A percentile compares a stretch with the other conserved stretches of the same genome.
Conservation (phyloP, 2,329 filamentous ascomycete species). For the Corynespora cassiicola region DNA sequence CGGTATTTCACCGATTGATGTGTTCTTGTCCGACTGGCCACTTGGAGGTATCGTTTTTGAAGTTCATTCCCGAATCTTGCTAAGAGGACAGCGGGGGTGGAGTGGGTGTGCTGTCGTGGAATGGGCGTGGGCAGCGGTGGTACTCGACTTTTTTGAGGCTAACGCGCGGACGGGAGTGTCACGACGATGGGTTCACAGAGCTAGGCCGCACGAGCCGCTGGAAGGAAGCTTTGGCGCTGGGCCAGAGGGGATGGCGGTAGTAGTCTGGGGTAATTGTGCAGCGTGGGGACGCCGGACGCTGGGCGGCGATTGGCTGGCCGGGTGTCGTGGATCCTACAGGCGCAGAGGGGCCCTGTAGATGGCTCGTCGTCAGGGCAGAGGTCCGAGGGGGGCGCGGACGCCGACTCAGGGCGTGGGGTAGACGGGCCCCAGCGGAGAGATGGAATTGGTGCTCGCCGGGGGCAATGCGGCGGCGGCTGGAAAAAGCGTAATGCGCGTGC, state of each 20-base stretch:
- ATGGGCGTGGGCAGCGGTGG: constrained; percentile 16
- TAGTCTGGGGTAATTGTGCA: constrained; percentile 38
- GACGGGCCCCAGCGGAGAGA: constrained; percentile 16
- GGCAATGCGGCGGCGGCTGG: constrained; percentile 18
- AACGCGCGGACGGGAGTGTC: constrained; percentile 18
- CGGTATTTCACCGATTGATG: constrained; percentile 48
- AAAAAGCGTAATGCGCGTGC: constrained; percentile 30
- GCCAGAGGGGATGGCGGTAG: constrained; percentile 15
- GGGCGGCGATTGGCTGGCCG: constrained; percentile 34
- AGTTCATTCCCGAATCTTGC: constrained; percentile 45
- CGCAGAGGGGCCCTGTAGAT: constrained; percentile 27
- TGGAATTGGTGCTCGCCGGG: constrained; percentile 11
- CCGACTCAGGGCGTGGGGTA: constrained; percentile 34
- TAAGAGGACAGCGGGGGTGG: constrained; percentile 4
- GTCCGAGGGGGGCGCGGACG: constrained; percentile 26
- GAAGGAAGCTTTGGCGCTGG: constrained; percentile 19
- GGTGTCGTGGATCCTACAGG: constrained; percentile 22
- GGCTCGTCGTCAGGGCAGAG: constrained; percentile 28
- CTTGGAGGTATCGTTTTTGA: constrained; percentile 49
- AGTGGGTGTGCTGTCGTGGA: constrained; percentile 14
- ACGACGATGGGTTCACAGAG: constrained; percentile 23
- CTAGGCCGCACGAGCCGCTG: constrained; percentile 19
- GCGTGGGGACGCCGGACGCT: constrained; percentile 31
- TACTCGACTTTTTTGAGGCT: constrained; percentile 14
- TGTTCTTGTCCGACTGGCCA: constrained; percentile 55